A percentile compares a stretch with the other conserved stretches of the same genome.
phyloP scores from a whole-genome alignment of 1,284 basidiomycete genomes.

The Schizophyllum amplum region DNA sequence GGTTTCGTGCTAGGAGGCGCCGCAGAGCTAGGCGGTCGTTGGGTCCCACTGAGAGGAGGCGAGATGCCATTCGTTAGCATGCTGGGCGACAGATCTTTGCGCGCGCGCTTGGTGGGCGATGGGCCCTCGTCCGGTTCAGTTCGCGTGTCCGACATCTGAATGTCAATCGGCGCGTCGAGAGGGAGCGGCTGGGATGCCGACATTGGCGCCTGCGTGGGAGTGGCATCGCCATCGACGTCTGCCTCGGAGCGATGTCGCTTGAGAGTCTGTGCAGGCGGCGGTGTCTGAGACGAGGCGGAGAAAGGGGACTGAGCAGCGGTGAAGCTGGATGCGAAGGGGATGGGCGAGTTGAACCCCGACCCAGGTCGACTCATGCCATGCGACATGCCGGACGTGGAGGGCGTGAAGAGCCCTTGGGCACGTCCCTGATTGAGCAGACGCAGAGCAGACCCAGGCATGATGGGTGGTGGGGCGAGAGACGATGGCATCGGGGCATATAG shows the following conservation, averaged over 20 bases:
- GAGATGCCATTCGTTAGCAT: not conserved
- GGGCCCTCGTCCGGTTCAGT: constrained; percentile 46
- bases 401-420: constrained; percentile 78
- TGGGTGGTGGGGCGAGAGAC: constrained; percentile 60
- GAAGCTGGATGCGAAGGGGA: not conserved
- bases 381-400: constrained; percentile 51
- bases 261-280: constrained; percentile 40
- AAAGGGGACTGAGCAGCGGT: constrained; percentile 36
- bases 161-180: constrained; percentile 18
- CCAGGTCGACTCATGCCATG: not conserved
- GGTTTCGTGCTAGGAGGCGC: constrained; percentile 15
- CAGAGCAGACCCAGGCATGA: constrained; percentile 74
- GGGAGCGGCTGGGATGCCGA: constrained; percentile 2
- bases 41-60: not conserved
- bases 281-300: constrained; percentile 46
- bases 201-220: constrained; percentile 18
- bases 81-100: constrained; percentile 46
- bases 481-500: constrained; percentile 40
- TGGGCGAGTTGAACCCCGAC: constrained; percentile 26
- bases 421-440: constrained; percentile 76
- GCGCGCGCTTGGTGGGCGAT: constrained; percentile 57
- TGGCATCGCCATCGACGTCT: constrained; percentile 25
- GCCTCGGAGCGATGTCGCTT: constrained; percentile 43
- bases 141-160: constrained; percentile 32
- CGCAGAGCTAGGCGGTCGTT: no score